Percentiles rank a stretch among this genome's conserved stretches.
These are phyloP conservation scores for Citrus inodora DNA, from an alignment of 345 rosid species.

Conservation along the genomic window DNA sequence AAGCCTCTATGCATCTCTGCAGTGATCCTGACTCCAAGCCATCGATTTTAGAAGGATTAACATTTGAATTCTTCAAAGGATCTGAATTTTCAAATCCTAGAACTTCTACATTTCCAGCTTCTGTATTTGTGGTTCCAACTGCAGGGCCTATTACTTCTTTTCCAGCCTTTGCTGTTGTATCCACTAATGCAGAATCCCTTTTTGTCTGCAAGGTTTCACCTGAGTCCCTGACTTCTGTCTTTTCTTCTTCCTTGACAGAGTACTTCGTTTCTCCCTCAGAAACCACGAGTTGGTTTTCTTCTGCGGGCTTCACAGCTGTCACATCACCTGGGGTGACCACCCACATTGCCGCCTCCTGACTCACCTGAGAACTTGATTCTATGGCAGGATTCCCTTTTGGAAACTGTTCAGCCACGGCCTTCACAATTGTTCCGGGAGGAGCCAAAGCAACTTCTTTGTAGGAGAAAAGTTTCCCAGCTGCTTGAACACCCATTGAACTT, in stretches of 20 bases:
- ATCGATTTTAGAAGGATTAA: constrained; percentile 21
- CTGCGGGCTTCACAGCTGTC: constrained; percentile 29
- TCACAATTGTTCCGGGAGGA: constrained; percentile 93
- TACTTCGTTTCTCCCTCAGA: constrained; percentile 28
- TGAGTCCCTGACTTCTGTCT: constrained; percentile 22
- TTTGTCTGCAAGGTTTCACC: constrained; percentile 26
- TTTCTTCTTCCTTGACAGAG: constrained; percentile 26
- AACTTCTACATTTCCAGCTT: constrained; percentile 27
- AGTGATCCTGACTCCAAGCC: constrained; percentile 18
- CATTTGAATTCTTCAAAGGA: constrained; percentile 18
- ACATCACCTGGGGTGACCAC: constrained; percentile 30
- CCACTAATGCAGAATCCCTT: constrained; percentile 21
- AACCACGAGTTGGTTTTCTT: constrained; percentile 24
- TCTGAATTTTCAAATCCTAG: constrained; percentile 22
- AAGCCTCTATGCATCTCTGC: constrained; percentile 27
- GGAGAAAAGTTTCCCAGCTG: constrained; percentile 86
- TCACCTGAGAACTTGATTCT: constrained; percentile 30
- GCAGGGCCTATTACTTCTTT: constrained; percentile 21
- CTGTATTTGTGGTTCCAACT: constrained; percentile 24
- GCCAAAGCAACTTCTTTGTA: constrained; percentile 99
- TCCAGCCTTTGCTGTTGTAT: constrained; percentile 24
- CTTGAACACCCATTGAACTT: constrained; percentile 58
- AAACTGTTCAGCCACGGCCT: constrained; percentile 71
- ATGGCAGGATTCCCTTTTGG: constrained; percentile 41
- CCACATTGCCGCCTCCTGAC: constrained; percentile 30